Percentiles rank a stretch among this genome's conserved stretches.
Conservation (phyloP, 2,329 filamentous ascomycete species). For the Clarireedia monteithiana region DNA sequence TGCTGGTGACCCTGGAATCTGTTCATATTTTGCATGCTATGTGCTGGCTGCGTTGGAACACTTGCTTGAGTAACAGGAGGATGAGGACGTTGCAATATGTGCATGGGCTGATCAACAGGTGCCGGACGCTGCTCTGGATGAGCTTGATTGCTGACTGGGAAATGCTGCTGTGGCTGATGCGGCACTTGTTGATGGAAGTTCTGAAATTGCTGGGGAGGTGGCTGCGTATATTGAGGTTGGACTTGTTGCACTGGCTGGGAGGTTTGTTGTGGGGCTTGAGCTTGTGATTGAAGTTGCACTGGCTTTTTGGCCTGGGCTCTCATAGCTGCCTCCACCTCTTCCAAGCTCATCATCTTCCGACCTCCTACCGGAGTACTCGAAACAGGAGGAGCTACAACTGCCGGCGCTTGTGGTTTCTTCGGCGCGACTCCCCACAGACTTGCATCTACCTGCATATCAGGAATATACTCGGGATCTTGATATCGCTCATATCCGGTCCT, state of each 20-base stretch:
- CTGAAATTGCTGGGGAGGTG: constrained; percentile 22
- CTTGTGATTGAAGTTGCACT: constrained; percentile 26
- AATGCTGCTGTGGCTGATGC: constrained; percentile 25
- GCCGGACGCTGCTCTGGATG: constrained; percentile 19
- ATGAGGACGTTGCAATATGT: constrained; percentile 26
- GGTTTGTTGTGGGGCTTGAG: constrained; percentile 14
- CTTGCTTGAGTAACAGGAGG: constrained; percentile 23
- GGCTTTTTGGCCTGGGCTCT: constrained; percentile 56
- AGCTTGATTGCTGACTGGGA: constrained; percentile 19
- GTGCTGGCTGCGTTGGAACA: constrained; percentile 50
- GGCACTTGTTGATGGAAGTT: constrained; percentile 16
- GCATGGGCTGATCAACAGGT: constrained; percentile 19
- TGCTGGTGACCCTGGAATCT: constrained; percentile 46
- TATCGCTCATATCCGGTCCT: constrained; percentile 90
- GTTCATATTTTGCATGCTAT: constrained; percentile 75
- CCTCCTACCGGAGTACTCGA: constrained; percentile 29
- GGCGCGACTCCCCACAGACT: constrained; percentile 82
- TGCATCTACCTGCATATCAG: constrained; percentile 86
- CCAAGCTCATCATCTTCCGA: constrained; percentile 87
- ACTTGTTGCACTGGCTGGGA: constrained; percentile 8
- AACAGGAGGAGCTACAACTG: constrained; percentile 20
- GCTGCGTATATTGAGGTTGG: constrained; percentile 14
- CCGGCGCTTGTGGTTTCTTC: constrained; percentile 38
- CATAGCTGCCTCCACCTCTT: constrained; percentile 95
- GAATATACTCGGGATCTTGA: constrained; percentile 72